Evolutionary conservation across 2,329 filamentous ascomycete genomes (phyloP).

Genomic region (Xylaria digitata): DNA sequence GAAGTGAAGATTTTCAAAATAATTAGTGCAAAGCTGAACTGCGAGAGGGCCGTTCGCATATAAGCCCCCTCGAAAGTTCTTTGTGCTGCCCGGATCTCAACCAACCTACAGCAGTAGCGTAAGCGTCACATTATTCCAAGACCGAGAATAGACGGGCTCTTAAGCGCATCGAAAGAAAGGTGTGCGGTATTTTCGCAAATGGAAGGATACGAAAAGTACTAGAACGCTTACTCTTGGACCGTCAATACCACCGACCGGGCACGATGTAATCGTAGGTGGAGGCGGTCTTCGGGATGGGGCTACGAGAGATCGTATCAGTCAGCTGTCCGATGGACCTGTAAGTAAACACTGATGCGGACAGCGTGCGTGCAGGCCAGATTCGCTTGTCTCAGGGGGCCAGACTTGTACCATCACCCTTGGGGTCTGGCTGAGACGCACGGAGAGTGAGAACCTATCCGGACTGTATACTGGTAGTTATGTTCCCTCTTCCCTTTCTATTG

Average conservation of each 20-base stretch:
- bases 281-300: constrained; percentile 59
- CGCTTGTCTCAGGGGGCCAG: constrained; percentile 8
- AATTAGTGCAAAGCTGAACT: constrained; percentile 94
- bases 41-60: constrained; percentile 90
- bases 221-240: constrained; percentile 70
- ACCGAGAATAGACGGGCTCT: neutral
- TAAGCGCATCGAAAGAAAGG: no score
- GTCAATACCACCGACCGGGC: constrained; percentile 86
- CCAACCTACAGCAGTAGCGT: constrained; percentile 64
- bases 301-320: constrained; percentile 34
- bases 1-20: constrained; percentile 96
- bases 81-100: constrained; percentile 94
- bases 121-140: constrained; percentile 16
- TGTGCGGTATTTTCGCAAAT: neutral
- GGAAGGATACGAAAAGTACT: neutral
- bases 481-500: neutral
- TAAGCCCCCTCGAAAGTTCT: constrained; percentile 98
- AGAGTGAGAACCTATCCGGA: neutral
- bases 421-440: neutral
- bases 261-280: constrained; percentile 83
- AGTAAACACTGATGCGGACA: constrained; percentile 5
- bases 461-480: neutral
- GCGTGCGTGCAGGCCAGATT: constrained; percentile 9
- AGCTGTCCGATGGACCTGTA: constrained; percentile 15
- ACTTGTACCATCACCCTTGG: constrained; percentile 2